Percentiles rank a stretch among this genome's conserved stretches.
These are phyloP conservation scores for Tolypocladium capitatum DNA, from an alignment of 2,329 filamentous ascomycete genomes.

Conservation along the genomic window DNA sequence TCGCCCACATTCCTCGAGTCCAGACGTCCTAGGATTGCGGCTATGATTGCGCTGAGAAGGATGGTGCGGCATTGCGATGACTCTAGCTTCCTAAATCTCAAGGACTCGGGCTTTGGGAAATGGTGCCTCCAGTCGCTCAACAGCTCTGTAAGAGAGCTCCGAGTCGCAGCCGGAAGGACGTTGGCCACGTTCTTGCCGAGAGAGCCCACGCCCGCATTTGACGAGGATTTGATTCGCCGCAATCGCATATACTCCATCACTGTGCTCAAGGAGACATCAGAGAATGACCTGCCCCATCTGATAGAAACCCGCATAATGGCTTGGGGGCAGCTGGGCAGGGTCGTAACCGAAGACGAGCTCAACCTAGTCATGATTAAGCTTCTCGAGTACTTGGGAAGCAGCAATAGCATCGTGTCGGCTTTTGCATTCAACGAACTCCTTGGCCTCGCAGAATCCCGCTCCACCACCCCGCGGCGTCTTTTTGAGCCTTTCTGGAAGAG, in stretches of 20 bases:
- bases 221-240: slow-evolving; percentile 13
- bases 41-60: slow-evolving; percentile 58
- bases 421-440: slow-evolving; percentile 74
- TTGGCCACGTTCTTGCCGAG: slow-evolving; percentile 49
- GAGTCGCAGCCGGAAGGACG: slow-evolving; percentile 62
- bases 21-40: slow-evolving; percentile 50
- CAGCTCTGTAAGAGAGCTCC: slow-evolving; percentile 74
- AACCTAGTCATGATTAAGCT: slow-evolving; percentile 75
- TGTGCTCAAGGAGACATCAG: slow-evolving; percentile 58
- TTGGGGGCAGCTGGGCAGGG: slow-evolving; percentile 71
- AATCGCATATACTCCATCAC: slow-evolving; percentile 57
- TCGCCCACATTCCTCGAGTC: slow-evolving; percentile 35
- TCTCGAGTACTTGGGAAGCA: slow-evolving; percentile 75
- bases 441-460: slow-evolving; percentile 53
- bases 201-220: slow-evolving; percentile 7
- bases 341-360: slow-evolving; percentile 68
- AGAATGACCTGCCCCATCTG: slow-evolving; percentile 51
- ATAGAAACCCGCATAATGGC: slow-evolving; percentile 78
- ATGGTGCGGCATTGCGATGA: slow-evolving; percentile 54
- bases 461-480: slow-evolving; percentile 50
- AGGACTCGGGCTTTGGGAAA: slow-evolving; percentile 55
- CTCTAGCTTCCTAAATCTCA: slow-evolving; percentile 49
- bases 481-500: slow-evolving; percentile 83
- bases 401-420: slow-evolving; percentile 65
- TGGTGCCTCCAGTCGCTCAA: slow-evolving; percentile 72